Base-by-base conservation (phyloP, 495 filamentous ascomycete genomes). In the Hypoxylon perforatum region DNA sequence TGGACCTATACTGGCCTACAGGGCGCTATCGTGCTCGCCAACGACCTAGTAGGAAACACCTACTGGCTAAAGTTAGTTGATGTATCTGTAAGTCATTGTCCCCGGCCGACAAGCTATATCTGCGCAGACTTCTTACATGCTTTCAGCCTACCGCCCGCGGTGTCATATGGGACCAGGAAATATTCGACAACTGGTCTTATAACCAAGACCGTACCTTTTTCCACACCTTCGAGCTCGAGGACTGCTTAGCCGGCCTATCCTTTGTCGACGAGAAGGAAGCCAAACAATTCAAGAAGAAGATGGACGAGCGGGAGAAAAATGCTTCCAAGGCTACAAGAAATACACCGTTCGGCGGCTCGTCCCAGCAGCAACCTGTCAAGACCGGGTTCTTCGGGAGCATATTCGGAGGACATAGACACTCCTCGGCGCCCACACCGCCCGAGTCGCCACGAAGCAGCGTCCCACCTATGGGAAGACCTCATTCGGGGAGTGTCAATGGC, bases 51-150 rank as follows among this genome's bases (percentile, higher is more conserved):
- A 17, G 95, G 95, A 56, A 90, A 96, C 73, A 97, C 96, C 2
- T 95, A 92, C 77, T 99, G 95, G 92, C 79, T 99, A 61, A 99
- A 99, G 80, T 80, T 99, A 76, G 95, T 99, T 48, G 95, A 99
- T 78, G 86, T 99, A 56, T 96, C 92, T 75, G 94, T 97, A 80
- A 65, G 92, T 87, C 53, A 35, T 61, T 23, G 14, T 48, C 17
- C 9, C 28, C 39, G 1, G 42, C 22, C 21, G 11, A 48, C 33
- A 42, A 35, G 25, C 18, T 49, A 22, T 45, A 47, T 45, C 46
- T 23, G 22, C 15, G 10, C 12, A 21, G 36, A 25, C 44, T 63
- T 17, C 70, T 76, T 63, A 81, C 74, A 45, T 45, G 12, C 46
- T 12, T 17, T 45, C 69, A 96, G 92, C 85, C 91, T 33, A 82